Evolutionary conservation across 768 basidiomycete species (phyloP).

Genomic region (Pisolithus orientalis): DNA sequence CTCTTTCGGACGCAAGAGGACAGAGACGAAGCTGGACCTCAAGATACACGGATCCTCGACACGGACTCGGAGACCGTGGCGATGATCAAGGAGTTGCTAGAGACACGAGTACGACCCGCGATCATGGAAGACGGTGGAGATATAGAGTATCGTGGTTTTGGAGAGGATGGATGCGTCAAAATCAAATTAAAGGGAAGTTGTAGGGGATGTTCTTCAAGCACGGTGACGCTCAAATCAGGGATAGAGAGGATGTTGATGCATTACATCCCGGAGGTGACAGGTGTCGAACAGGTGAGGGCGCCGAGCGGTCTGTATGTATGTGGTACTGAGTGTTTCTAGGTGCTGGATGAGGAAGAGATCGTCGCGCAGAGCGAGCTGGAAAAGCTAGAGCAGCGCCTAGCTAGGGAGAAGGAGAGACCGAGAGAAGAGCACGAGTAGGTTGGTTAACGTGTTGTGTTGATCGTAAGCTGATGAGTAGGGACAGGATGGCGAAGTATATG

Average conservation of each 20-base stretch:
- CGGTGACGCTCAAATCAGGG: conserved; percentile 92
- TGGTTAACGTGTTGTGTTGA: conserved; percentile 4
- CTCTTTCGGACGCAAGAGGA: conserved; percentile 84
- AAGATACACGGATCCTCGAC: conserved; percentile 90
- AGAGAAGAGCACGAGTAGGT: conserved; percentile 43
- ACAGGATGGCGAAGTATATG: conserved; percentile 80
- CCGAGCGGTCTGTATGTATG: not conserved
- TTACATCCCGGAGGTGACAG: conserved; percentile 94
- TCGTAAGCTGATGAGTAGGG: conserved; percentile 6
- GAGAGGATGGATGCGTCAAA: conserved; percentile 75
- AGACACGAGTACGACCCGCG: conserved; percentile 90
- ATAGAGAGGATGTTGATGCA: conserved; percentile 99
- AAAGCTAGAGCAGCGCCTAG: conserved; percentile 74
- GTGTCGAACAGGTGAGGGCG: conserved; percentile 70
- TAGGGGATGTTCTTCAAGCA: conserved; percentile 88
- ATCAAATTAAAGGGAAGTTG: conserved; percentile 96
- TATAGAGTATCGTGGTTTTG: conserved; percentile 91
- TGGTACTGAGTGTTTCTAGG: conserved; percentile 37
- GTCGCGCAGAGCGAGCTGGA: conserved; percentile 84
- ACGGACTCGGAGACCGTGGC: conserved; percentile 95
- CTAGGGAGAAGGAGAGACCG: conserved; percentile 27
- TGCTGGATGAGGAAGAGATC: conserved; percentile 84
- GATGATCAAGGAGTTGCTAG: conserved; percentile 97
- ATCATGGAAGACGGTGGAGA: conserved; percentile 99
- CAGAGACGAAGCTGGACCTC: conserved; percentile 75